phyloP scores from a whole-genome alignment of 495 filamentous ascomycete species.

The Ascobolus immersus region DNA sequence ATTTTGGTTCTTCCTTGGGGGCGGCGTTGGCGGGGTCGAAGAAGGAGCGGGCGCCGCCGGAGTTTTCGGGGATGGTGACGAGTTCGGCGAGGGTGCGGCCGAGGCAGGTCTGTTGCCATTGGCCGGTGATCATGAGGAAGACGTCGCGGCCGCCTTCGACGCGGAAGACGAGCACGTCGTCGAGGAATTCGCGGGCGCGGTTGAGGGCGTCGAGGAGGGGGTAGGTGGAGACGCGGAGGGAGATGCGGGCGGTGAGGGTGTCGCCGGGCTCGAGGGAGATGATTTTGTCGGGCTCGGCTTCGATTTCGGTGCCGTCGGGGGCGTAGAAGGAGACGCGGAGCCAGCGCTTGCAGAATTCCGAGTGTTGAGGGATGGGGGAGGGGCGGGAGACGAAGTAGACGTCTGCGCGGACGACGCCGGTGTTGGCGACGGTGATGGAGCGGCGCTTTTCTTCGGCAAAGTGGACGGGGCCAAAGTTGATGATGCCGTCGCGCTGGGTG shows the following conservation, averaged over 20 bases:
- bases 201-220: constrained; percentile 47
- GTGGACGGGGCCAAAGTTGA: constrained; percentile 51
- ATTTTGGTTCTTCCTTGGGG: constrained; percentile 5
- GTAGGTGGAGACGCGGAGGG: constrained; percentile 34
- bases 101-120: constrained; percentile 62
- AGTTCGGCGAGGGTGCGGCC: constrained; percentile 63
- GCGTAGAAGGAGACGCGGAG: constrained; percentile 7
- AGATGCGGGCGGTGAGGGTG: constrained; percentile 40
- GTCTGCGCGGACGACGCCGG: constrained; percentile 47
- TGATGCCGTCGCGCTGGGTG: constrained; percentile 23
- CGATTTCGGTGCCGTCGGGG: background rate
- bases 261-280: constrained; percentile 61
- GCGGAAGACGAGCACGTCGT: constrained; percentile 75
- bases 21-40: constrained; percentile 4
- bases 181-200: constrained; percentile 32
- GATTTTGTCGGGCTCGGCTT: constrained; percentile 12
- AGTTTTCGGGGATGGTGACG: constrained; percentile 48
- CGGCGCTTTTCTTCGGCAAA: constrained; percentile 39
- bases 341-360: constrained; percentile 12
- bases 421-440: constrained; percentile 68
- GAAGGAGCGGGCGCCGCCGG: constrained; percentile 28
- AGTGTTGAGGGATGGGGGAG: constrained; percentile 5
- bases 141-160: constrained; percentile 68
- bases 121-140: constrained; percentile 55
- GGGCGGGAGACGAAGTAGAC: constrained; percentile 51